Percentiles rank a stretch among this genome's conserved stretches.
phyloP scores from a whole-genome alignment of 192 early-diverging fungal genomes.

The Rhizophagus sp. region DNA sequence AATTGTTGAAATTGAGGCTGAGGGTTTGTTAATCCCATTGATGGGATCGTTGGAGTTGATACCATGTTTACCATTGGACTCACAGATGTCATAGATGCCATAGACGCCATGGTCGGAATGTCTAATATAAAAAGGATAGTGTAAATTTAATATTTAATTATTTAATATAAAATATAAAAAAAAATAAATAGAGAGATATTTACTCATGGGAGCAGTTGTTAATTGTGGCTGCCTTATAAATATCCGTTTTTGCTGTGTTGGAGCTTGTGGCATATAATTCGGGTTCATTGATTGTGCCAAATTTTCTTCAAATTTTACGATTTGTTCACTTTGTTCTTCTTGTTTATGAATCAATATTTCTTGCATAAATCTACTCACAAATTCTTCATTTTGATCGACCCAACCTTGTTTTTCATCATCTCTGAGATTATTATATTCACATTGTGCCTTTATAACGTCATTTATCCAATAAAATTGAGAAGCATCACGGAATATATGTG shows the following conservation, averaged over 20 bases:
- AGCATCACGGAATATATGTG: neutral
- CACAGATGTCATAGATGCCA: too few species aligned
- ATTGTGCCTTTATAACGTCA: neutral
- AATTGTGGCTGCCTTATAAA: neutral
- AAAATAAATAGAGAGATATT: too few species aligned
- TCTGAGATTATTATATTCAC: neutral
- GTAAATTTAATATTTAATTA: too few species aligned
- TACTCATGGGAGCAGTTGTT: neutral
- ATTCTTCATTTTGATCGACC: neutral
- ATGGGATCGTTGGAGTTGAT: too few species aligned
- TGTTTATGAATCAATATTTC: neutral
- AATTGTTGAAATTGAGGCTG: too few species aligned
- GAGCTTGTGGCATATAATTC: neutral
- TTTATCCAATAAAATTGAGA: slow-evolving; percentile 13
- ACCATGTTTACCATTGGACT: too few species aligned
- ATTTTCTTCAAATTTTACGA: neutral
- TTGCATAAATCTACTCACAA: neutral
- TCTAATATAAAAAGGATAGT: too few species aligned
- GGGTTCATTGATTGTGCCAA: neutral
- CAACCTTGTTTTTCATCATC: neutral
- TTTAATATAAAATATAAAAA: too few species aligned
- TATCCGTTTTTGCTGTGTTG: neutral
- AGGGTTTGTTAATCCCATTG: too few species aligned
- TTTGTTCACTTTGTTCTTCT: neutral
- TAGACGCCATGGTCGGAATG: too few species aligned